Evolutionary conservation across 257 asterid species (phyloP).

Genomic region (Ligustrum vulgare): DNA sequence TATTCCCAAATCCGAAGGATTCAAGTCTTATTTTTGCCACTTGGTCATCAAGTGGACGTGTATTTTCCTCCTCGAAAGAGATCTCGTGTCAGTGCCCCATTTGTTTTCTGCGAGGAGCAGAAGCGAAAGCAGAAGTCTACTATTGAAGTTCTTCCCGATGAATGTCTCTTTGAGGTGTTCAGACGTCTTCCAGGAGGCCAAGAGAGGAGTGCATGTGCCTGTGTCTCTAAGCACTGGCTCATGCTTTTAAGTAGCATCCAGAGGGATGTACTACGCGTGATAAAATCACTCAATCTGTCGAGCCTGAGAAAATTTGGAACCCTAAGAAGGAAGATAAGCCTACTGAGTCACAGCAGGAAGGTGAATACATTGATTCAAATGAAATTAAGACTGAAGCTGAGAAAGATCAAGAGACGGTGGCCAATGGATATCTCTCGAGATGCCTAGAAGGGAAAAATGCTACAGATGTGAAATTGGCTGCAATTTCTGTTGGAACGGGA

Average conservation of each 20-base stretch:
- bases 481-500: conserved; percentile 77
- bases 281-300: conserved; percentile 17
- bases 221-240: conserved; percentile 93
- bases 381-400: conserved; percentile 15
- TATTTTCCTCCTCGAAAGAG: conserved; percentile 47
- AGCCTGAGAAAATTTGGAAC: conserved; percentile 35
- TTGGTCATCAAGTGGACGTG: conserved; percentile 34
- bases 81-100: conserved; percentile 46
- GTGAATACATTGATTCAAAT: conserved; percentile 1
- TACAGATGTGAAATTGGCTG: conserved; percentile 82
- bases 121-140: conserved; percentile 46
- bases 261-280: conserved; percentile 49
- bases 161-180: conserved; percentile 91
- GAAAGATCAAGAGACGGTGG: conserved; percentile 29
- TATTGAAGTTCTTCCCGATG: conserved; percentile 89
- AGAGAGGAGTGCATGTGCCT: conserved; percentile 74
- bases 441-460: conserved; percentile 89
- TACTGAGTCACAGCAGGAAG: conserved; percentile 24
- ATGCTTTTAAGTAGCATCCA: conserved; percentile 76
- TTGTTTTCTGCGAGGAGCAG: conserved; percentile 27
- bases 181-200: conserved; percentile 69
- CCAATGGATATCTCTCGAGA: conserved; percentile 70
- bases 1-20: conserved; percentile 39
- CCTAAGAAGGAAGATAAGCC: conserved; percentile 26
- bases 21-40: conserved; percentile 36